These are phyloP conservation scores for Karstenula rhodostoma DNA, from an alignment of 2,329 filamentous ascomycete genomes.

Conservation along the genomic window DNA sequence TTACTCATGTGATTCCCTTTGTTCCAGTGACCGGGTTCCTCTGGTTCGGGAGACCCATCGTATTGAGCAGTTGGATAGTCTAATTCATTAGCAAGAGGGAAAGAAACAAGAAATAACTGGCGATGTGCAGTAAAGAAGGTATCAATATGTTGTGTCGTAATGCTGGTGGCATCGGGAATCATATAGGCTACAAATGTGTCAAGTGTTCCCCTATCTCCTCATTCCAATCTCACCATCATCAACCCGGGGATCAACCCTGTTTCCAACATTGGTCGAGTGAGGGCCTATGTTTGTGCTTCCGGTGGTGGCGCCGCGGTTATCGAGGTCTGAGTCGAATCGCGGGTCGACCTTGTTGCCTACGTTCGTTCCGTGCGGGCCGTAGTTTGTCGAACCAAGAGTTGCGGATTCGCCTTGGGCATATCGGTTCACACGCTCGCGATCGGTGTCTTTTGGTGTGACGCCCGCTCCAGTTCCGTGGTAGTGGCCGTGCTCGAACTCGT, in stretches of 20 bases:
- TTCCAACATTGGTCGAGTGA: conserved; percentile 39
- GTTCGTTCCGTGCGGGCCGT: conserved; percentile 31
- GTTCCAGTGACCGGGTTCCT: not conserved
- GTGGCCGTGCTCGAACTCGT: conserved; percentile 45
- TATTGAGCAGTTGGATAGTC: conserved; percentile 1
- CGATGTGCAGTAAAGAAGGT: not conserved
- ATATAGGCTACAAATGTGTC: not conserved
- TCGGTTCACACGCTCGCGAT: conserved; percentile 34
- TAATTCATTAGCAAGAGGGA: not conserved
- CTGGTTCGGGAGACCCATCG: not conserved
- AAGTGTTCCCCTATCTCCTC: conserved; percentile 25
- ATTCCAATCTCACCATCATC: conserved; percentile 22
- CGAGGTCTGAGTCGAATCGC: conserved; percentile 34
- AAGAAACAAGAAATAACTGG: not conserved
- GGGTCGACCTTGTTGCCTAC: conserved; percentile 36
- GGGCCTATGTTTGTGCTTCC: conserved; percentile 38
- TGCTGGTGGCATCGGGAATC: not conserved
- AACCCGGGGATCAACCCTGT: conserved; percentile 37
- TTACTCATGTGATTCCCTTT: not conserved
- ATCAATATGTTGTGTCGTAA: not conserved
- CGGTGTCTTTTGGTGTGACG: conserved; percentile 37
- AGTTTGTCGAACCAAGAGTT: conserved; percentile 36
- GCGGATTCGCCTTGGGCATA: conserved; percentile 28
- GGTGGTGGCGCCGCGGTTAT: conserved; percentile 12
- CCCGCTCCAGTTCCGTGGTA: conserved; percentile 43